Percentiles rank a stretch among this genome's conserved stretches.
Evolutionary conservation across 2,329 filamentous ascomycete genomes (phyloP).

Genomic region (Diaporthe sp.): DNA sequence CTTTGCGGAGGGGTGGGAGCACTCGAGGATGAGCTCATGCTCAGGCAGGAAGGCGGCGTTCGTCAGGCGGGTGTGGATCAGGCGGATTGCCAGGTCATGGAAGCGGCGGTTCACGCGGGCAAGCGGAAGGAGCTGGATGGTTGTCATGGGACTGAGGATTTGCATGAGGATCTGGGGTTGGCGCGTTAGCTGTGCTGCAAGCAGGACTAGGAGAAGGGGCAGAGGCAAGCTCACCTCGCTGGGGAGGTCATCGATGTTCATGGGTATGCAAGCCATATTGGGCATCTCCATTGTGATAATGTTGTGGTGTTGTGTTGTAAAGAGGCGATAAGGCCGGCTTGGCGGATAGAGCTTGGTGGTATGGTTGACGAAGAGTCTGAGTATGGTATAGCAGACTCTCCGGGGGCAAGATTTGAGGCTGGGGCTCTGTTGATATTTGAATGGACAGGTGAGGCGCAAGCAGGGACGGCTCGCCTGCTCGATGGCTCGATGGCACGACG

Average conservation of each 20-base stretch:
- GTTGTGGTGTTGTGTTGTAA: slow-evolving; percentile 7
- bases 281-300: slow-evolving; percentile 21
- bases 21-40: slow-evolving; percentile 81
- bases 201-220: neutral
- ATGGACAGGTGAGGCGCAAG: slow-evolving; percentile 9
- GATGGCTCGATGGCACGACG: slow-evolving; percentile 8
- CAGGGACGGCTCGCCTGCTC: neutral
- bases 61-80: slow-evolving; percentile 50
- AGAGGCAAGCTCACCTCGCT: slow-evolving; percentile 38
- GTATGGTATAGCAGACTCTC: slow-evolving; percentile 35
- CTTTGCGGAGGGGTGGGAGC: slow-evolving; percentile 80
- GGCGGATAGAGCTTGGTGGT: slow-evolving; percentile 14
- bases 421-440: slow-evolving; percentile 27
- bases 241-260: slow-evolving; percentile 40
- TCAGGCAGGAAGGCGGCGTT: slow-evolving; percentile 69
- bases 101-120: slow-evolving; percentile 50
- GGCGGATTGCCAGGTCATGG: slow-evolving; percentile 47
- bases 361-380: slow-evolving; percentile 37
- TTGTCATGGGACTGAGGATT: slow-evolving; percentile 49
- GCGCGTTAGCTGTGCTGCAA: slow-evolving; percentile 25
- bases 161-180: slow-evolving; percentile 50
- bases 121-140: slow-evolving; percentile 47
- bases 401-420: slow-evolving; percentile 37
- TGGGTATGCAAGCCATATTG: slow-evolving; percentile 39
- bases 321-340: slow-evolving; percentile 27